Evolutionary conservation across 2,329 filamentous ascomycete genomes (phyloP).

Genomic region (Fusarium lyarnte): DNA sequence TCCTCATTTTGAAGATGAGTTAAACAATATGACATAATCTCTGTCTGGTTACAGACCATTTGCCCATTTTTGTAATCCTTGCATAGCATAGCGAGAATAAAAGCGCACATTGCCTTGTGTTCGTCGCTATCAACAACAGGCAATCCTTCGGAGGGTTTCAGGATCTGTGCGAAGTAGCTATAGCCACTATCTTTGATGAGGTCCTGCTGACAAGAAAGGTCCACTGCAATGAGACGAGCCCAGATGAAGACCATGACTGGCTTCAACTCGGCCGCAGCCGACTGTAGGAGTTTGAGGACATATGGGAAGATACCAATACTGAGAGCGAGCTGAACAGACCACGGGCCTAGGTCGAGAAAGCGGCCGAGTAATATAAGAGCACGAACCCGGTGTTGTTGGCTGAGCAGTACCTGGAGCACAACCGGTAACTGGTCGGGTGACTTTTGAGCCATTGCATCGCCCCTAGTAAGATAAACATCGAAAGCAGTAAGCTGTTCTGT

Average conservation of each 20-base stretch:
- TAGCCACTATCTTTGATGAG: conserved; percentile 97
- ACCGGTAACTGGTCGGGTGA: conserved; percentile 95
- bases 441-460: conserved; percentile 82
- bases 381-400: conserved; percentile 91
- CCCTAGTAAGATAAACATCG: conserved; percentile 89
- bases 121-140: conserved; percentile 90
- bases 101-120: conserved; percentile 98
- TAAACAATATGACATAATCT: conserved; percentile 89
- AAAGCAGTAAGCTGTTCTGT: conserved; percentile 97
- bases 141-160: conserved; percentile 84
- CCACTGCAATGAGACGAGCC: conserved; percentile 94
- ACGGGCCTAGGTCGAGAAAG: conserved; percentile 94
- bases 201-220: conserved; percentile 92
- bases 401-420: conserved; percentile 92
- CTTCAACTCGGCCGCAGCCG: conserved; percentile 92
- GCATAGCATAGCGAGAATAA: conserved; percentile 97
- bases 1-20: conserved; percentile 84
- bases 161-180: conserved; percentile 93
- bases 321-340: conserved; percentile 97
- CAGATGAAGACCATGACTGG: conserved; percentile 99
- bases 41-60: conserved; percentile 87
- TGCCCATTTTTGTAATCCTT: conserved; percentile 93
- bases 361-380: conserved; percentile 91
- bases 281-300: conserved; percentile 95
- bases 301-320: conserved; percentile 99